Conservation (phyloP, 2,329 filamentous ascomycete species). For the Helotiales sp. region DNA sequence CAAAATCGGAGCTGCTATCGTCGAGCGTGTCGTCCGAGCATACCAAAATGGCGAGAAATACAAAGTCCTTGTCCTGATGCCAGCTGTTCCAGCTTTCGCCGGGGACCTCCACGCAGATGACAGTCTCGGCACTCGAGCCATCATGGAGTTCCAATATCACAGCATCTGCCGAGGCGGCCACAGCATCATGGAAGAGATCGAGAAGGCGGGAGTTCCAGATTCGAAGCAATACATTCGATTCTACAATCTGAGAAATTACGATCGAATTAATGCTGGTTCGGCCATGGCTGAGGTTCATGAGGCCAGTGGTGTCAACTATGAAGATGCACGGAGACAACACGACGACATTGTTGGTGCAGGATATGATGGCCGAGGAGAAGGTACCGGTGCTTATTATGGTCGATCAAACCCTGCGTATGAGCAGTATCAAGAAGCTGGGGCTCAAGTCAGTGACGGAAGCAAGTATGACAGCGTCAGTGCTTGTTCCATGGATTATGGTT, state of each 20-base stretch:
- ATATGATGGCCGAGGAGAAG: constrained; percentile 47
- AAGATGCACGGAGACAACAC: constrained; percentile 66
- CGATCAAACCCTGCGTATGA: constrained; percentile 45
- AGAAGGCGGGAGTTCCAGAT: constrained; percentile 66
- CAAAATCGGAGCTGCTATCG: constrained; percentile 78
- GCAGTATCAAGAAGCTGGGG: constrained; percentile 73
- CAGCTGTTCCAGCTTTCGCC: constrained; percentile 80
- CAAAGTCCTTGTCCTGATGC: constrained; percentile 78
- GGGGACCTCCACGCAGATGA: constrained; percentile 77
- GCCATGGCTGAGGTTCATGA: constrained; percentile 66
- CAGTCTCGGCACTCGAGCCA: constrained; percentile 77
- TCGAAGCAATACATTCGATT: constrained; percentile 78
- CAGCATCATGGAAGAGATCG: constrained; percentile 76
- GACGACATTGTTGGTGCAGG: constrained; percentile 61
- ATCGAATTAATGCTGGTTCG: constrained; percentile 75
- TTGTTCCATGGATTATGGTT: constrained; percentile 82
- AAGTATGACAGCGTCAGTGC: constrained; percentile 78
- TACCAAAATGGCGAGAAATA: constrained; percentile 68
- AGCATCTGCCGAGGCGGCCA: constrained; percentile 78
- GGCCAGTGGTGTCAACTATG: constrained; percentile 69
- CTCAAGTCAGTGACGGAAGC: constrained; percentile 53
- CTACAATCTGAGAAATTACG: constrained; percentile 84
- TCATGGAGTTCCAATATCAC: constrained; percentile 88
- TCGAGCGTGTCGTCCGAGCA: constrained; percentile 76
- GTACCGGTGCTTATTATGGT: constrained; percentile 44